phyloP scores from a whole-genome alignment of 1,139 yeast species.

The Geotrichum candidum region DNA sequence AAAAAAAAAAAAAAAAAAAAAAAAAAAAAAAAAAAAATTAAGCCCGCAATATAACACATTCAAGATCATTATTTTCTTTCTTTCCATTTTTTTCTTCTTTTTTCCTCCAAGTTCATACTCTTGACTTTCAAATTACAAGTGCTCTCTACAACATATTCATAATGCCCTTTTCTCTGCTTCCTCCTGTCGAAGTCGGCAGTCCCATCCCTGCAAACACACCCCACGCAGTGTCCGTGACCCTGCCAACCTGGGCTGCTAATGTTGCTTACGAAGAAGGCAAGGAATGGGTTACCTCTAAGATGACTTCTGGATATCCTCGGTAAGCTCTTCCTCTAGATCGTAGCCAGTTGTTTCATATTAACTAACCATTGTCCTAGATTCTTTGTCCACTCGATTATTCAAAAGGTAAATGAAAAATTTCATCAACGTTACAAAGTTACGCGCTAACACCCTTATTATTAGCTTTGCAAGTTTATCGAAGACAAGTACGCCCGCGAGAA shows the following conservation, averaged over 20 bases:
- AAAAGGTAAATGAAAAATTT: slow-evolving; percentile 44
- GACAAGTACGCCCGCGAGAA: slow-evolving; percentile 70
- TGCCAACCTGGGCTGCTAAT: slow-evolving; percentile 91
- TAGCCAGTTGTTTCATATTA: not conserved
- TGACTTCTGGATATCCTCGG: slow-evolving; percentile 82
- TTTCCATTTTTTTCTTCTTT: not conserved
- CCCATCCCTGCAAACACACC: slow-evolving; percentile 84
- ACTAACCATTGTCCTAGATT: slow-evolving; percentile 41
- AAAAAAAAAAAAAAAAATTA: too few species aligned
- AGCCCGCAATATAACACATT: not conserved
- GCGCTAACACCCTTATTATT: not conserved
- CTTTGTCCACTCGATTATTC: slow-evolving; percentile 69
- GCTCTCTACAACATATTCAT: not conserved
- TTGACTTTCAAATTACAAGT: not conserved
- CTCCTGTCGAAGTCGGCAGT: slow-evolving; percentile 57
- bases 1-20: too few species aligned
- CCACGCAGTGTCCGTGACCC: slow-evolving; percentile 89
- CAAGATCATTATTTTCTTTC: not conserved
- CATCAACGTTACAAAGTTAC: slow-evolving; percentile 30
- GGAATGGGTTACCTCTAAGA: slow-evolving; percentile 70
- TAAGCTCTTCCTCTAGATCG: slow-evolving; percentile 18
- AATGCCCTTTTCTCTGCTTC: slow-evolving; percentile 21
- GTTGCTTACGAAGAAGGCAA: slow-evolving; percentile 90
- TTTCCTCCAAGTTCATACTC: not conserved
- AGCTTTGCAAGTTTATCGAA: slow-evolving; percentile 28